Evolutionary conservation across 768 basidiomycete genomes (phyloP).

Genomic region (Boletus bicolor): DNA sequence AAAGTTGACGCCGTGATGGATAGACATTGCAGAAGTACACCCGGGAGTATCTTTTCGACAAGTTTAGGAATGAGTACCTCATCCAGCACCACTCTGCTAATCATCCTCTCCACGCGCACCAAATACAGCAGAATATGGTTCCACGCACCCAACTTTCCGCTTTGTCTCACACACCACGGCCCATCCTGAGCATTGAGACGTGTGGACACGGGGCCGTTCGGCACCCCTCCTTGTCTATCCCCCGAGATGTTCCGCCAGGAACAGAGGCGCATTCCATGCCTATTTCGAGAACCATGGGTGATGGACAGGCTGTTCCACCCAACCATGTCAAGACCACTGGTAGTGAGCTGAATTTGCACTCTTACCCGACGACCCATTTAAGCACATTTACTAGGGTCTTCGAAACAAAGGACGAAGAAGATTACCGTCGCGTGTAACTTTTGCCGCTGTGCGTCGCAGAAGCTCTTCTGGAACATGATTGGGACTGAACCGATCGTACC

Average conservation of each 20-base stretch:
- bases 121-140: constrained; percentile 39
- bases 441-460: constrained; percentile 69
- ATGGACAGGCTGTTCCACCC: constrained; percentile 28
- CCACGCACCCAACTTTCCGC: constrained; percentile 28
- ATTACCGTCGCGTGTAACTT: constrained; percentile 90
- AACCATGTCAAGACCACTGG: constrained; percentile 33
- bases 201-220: constrained; percentile 43
- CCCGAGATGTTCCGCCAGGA: constrained; percentile 47
- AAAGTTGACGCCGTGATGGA: constrained; percentile 20
- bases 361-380: constrained; percentile 12
- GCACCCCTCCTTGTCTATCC: constrained; percentile 42
- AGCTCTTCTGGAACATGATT: constrained; percentile 9
- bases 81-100: constrained; percentile 49
- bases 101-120: constrained; percentile 42
- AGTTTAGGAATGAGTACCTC: constrained; percentile 61
- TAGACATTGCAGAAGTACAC: constrained; percentile 87
- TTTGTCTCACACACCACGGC: constrained; percentile 43
- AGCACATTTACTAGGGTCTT: constrained; percentile 42
- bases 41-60: constrained; percentile 76
- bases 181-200: constrained; percentile 62
- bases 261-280: constrained; percentile 44
- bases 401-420: constrained; percentile 74
- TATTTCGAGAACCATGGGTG: constrained; percentile 38
- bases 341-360: constrained; percentile 34
- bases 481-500: constrained; percentile 21